phyloP scores from a whole-genome alignment of 169 alveolate species.

The Babesia caballi region DNA sequence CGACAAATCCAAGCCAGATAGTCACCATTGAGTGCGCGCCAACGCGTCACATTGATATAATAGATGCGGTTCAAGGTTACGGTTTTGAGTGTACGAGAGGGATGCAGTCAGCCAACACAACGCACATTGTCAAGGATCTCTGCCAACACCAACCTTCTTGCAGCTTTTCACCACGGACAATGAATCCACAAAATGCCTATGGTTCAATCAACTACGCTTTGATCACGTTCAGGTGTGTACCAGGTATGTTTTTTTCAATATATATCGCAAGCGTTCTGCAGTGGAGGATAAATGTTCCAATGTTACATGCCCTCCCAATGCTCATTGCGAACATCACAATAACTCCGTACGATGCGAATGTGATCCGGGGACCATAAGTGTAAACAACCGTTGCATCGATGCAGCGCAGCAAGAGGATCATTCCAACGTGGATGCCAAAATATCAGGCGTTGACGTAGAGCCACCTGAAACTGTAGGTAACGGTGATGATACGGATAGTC shows the following conservation, averaged over 20 bases:
- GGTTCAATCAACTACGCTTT: background rate
- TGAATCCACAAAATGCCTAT: too few species aligned
- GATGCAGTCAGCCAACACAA: background rate
- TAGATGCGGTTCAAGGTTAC: constrained; percentile 1
- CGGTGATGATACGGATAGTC: too few species aligned
- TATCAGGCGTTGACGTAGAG: too few species aligned
- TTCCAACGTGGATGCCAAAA: too few species aligned
- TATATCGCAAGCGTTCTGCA: background rate
- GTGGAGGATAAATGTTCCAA: constrained; percentile 28
- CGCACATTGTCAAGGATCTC: constrained; percentile 15
- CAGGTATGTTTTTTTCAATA: constrained; percentile 12
- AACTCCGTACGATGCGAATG: background rate
- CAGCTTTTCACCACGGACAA: too few species aligned
- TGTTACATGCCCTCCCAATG: constrained; percentile 6
- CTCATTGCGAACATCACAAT: constrained; percentile 6
- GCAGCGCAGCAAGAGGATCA: too few species aligned
- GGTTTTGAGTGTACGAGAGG: background rate
- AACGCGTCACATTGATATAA: background rate
- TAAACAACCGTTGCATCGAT: background rate
- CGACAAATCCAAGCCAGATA: background rate
- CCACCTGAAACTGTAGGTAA: too few species aligned
- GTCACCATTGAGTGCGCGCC: background rate
- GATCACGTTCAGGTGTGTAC: constrained; percentile 22
- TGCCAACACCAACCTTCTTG: constrained; percentile 46
- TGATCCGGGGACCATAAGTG: background rate